Evolutionary conservation across 2,329 filamentous ascomycete genomes (phyloP).

Genomic region (Diaporthe helianthi): DNA sequence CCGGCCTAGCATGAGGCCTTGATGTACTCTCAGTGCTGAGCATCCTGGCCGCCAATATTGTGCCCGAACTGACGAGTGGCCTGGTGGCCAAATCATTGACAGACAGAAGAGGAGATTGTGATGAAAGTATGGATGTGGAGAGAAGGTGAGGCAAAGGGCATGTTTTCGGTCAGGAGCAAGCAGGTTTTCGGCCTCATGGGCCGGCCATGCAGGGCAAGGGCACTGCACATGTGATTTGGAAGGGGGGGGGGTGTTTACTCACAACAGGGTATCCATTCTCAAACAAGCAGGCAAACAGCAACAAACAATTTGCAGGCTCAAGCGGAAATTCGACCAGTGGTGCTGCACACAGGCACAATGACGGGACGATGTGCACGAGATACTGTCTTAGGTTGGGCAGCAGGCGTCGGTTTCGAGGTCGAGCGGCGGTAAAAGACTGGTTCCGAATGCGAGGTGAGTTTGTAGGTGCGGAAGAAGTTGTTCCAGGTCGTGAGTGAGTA

Average conservation of each 20-base stretch:
- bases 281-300: neutral
- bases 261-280: conserved; percentile 44
- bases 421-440: neutral
- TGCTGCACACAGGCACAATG: conserved; percentile 6
- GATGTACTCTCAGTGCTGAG: neutral
- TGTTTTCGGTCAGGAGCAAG: neutral
- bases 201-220: neutral
- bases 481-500: neutral
- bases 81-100: neutral
- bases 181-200: neutral
- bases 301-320: neutral
- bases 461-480: neutral
- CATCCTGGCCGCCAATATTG: neutral
- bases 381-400: neutral
- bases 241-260: conserved; percentile 38
- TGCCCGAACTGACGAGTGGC: neutral
- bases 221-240: neutral
- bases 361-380: neutral
- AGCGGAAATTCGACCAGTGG: neutral
- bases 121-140: neutral
- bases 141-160: neutral
- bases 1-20: conserved; percentile 15
- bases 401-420: neutral
- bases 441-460: neutral
- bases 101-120: neutral